Evolutionary conservation across 352 stramenopile genomes (phyloP).

Genomic region (Phytophthora pistaciae): DNA sequence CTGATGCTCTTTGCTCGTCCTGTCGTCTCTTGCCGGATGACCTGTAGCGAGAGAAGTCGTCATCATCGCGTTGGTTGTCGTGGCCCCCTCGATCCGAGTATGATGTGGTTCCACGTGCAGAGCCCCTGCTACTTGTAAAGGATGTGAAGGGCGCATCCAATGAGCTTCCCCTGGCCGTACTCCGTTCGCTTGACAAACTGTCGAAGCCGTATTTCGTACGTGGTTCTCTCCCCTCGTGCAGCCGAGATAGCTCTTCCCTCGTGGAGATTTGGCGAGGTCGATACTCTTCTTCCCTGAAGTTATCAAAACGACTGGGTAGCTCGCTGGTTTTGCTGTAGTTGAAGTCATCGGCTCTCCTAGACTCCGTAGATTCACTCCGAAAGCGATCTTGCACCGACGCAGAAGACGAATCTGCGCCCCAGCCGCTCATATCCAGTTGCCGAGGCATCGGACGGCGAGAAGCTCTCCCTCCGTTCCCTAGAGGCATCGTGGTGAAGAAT

Average conservation of each 20-base stretch:
- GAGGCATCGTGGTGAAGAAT: neutral
- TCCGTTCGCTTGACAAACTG: slow-evolving; percentile 12
- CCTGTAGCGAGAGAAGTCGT: neutral
- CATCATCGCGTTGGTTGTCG: slow-evolving; percentile 26
- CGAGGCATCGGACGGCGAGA: neutral
- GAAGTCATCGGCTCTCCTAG: neutral
- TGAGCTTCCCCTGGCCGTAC: neutral
- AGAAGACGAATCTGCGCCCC: slow-evolving; percentile 32
- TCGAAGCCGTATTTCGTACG: slow-evolving; percentile 3
- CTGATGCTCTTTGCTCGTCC: neutral
- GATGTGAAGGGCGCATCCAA: slow-evolving; percentile 13
- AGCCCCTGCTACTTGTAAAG: slow-evolving; percentile 3
- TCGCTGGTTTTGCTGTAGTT: slow-evolving; percentile 15
- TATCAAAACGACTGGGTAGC: slow-evolving; percentile 8
- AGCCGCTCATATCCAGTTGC: neutral
- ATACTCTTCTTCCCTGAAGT: slow-evolving; percentile 3
- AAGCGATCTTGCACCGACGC: neutral
- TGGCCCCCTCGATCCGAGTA: slow-evolving; percentile 1
- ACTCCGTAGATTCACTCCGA: neutral
- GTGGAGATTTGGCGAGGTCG: neutral
- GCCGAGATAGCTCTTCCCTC: slow-evolving; percentile 2
- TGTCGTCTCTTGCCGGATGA: neutral
- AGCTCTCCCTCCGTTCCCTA: neutral
- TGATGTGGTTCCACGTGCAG: neutral
- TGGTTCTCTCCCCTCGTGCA: neutral